phyloP scores from a whole-genome alignment of 192 early-diverging fungal genomes.

The Spizellomyces punctatus region DNA sequence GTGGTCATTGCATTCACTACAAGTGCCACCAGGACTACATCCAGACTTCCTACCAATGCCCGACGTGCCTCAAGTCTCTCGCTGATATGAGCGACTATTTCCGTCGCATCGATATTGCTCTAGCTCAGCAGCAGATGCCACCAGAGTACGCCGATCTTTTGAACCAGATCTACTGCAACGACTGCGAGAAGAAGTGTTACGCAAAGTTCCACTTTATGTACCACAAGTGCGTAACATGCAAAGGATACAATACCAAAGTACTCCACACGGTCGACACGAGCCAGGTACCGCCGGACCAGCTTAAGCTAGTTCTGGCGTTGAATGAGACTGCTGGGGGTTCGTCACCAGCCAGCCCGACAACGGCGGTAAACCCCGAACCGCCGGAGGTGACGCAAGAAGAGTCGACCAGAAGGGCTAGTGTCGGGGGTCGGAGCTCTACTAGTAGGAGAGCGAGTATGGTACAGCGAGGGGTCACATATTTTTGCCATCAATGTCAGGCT shows the following conservation, averaged over 20 bases:
- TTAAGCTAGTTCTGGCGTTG: background rate
- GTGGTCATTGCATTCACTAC: constrained; percentile 92
- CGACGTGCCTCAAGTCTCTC: constrained; percentile 90
- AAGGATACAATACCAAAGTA: constrained; percentile 90
- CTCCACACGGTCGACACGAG: constrained; percentile 34
- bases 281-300: constrained; percentile 3
- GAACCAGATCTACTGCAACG: constrained; percentile 89
- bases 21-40: constrained; percentile 83
- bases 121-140: constrained; percentile 88
- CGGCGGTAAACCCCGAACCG: background rate
- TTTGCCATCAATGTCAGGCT: constrained; percentile 34
- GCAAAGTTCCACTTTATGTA: constrained; percentile 95
- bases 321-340: background rate
- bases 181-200: constrained; percentile 84
- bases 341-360: background rate
- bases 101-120: constrained; percentile 76
- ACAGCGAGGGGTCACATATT: constrained; percentile 18
- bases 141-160: constrained; percentile 77
- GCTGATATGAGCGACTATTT: constrained; percentile 84
- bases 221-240: constrained; percentile 87
- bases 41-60: constrained; percentile 92
- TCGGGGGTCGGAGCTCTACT: background rate
- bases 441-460: constrained; percentile 26
- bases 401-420: background rate
- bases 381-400: background rate